Evolutionary conservation across 768 basidiomycete genomes (phyloP).

Genomic region (Kockovaella imperatae): DNA sequence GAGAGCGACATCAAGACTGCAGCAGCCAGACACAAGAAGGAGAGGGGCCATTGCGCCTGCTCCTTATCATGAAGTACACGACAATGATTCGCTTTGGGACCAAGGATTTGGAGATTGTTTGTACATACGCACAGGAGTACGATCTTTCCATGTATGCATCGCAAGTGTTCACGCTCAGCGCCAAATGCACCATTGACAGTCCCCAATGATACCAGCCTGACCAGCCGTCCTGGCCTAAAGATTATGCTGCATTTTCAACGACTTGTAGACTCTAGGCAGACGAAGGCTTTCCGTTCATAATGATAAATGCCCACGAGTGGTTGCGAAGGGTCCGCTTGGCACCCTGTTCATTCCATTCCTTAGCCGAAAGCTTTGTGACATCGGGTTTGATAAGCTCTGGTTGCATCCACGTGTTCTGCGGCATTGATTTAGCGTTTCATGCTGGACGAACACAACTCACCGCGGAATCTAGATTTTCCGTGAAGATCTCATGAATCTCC

Average conservation of each 20-base stretch:
- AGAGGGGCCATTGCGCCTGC: background rate
- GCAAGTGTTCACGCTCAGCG: too few species aligned
- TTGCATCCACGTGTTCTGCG: constrained; percentile 40
- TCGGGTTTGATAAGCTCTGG: constrained; percentile 32
- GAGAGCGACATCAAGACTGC: background rate
- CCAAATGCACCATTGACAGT: too few species aligned
- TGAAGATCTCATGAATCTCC: constrained; percentile 54
- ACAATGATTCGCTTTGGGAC: too few species aligned
- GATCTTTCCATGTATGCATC: too few species aligned
- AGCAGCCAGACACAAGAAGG: background rate
- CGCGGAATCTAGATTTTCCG: constrained; percentile 46
- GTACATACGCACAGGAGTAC: too few species aligned
- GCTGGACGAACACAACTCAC: constrained; percentile 13
- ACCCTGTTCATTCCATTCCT: constrained; percentile 13
- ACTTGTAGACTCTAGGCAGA: too few species aligned
- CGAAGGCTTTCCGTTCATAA: constrained; percentile 27
- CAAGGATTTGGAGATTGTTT: too few species aligned
- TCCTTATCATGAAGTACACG: too few species aligned
- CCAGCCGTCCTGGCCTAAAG: too few species aligned
- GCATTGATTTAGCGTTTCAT: background rate
- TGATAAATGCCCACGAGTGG: constrained; percentile 42
- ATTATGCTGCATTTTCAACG: too few species aligned
- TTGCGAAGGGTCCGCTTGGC: constrained; percentile 19
- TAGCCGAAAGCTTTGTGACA: constrained; percentile 5
- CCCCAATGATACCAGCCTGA: too few species aligned